Percentiles rank a stretch among this genome's conserved stretches.
phyloP scores from a whole-genome alignment of 306 rosid genomes.

The Calophaca sinica region DNA sequence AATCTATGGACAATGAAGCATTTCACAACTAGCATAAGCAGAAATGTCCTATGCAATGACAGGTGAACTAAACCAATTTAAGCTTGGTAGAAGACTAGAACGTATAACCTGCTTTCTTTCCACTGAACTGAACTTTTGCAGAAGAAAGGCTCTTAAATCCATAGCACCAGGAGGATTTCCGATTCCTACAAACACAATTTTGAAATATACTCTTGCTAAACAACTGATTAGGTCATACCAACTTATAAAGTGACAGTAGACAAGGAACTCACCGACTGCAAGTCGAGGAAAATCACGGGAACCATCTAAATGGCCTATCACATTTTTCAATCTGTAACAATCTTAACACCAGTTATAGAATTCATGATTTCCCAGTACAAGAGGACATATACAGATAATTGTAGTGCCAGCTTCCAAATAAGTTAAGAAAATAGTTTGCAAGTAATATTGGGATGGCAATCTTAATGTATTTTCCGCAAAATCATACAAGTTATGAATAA shows the following conservation, averaged over 20 bases:
- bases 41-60: not conserved
- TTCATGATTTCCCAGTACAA: conserved; percentile 22
- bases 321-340: conserved; percentile 79
- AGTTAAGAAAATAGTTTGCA: conserved; percentile 13
- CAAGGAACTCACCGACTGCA: conserved; percentile 70
- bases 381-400: conserved; percentile 9
- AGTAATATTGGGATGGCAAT: not conserved
- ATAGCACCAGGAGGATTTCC: conserved; percentile 88
- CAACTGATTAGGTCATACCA: not conserved
- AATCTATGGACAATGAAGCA: not conserved
- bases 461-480: conserved; percentile 2
- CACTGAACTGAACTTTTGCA: conserved; percentile 74
- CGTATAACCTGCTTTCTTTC: conserved; percentile 74
- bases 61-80: conserved; percentile 11
- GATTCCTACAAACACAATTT: conserved; percentile 63
- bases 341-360: conserved; percentile 37
- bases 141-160: conserved; percentile 88
- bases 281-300: conserved; percentile 83
- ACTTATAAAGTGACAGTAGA: conserved; percentile 18
- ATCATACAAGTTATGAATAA: not conserved
- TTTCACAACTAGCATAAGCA: conserved; percentile 6
- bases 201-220: conserved; percentile 32
- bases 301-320: conserved; percentile 85
- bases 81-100: conserved; percentile 13
- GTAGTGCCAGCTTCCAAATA: not conserved